Conservation (phyloP, 371 early-diverging fungal species). For the Syncephalastrum racemosum region DNA sequence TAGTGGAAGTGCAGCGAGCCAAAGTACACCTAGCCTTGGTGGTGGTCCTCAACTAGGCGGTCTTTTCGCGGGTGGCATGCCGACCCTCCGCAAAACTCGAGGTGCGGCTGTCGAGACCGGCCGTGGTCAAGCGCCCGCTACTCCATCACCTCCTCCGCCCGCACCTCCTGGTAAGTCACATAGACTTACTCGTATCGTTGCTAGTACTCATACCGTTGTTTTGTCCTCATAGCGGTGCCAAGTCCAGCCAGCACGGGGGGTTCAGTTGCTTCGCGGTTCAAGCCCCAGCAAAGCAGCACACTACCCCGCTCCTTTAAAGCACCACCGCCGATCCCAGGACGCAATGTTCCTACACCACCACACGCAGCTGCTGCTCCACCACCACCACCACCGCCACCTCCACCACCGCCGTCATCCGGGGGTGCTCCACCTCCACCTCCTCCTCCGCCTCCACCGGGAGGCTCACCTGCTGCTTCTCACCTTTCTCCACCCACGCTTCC, state of each 20-base stretch:
- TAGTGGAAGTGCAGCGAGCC: slow-evolving; percentile 14
- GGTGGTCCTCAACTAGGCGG: slow-evolving; percentile 54
- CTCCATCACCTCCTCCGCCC: no score
- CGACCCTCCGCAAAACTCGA: slow-evolving; percentile 56
- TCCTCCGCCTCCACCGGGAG: slow-evolving; percentile 20
- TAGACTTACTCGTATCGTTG: no score
- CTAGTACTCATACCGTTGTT: no score
- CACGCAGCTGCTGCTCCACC: slow-evolving; percentile 7
- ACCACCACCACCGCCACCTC: slow-evolving; percentile 26
- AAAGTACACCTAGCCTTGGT: slow-evolving; percentile 21
- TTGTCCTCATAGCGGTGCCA: no score
- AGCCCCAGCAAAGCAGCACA: slow-evolving; percentile 18
- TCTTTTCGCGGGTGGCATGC: slow-evolving; percentile 69
- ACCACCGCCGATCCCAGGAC: slow-evolving; percentile 42
- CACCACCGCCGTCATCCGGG: slow-evolving; percentile 12
- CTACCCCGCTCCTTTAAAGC: slow-evolving; percentile 39
- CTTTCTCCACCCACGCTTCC: slow-evolving; percentile 27
- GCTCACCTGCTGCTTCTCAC: slow-evolving; percentile 24
- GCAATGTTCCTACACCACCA: slow-evolving; percentile 14
- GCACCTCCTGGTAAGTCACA: slow-evolving; percentile 2
- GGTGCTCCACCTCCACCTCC: slow-evolving; percentile 22
- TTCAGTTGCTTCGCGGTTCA: no score
- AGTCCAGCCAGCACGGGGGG: no score
- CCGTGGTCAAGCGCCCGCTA: slow-evolving; percentile 18
- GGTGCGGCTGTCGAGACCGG: slow-evolving; percentile 43